Evolutionary conservation across 2,329 filamentous ascomycete species (phyloP), one percentile per base, ranked within the genome.

Genomic region (Pseudogymnoascus sp.): DNA sequence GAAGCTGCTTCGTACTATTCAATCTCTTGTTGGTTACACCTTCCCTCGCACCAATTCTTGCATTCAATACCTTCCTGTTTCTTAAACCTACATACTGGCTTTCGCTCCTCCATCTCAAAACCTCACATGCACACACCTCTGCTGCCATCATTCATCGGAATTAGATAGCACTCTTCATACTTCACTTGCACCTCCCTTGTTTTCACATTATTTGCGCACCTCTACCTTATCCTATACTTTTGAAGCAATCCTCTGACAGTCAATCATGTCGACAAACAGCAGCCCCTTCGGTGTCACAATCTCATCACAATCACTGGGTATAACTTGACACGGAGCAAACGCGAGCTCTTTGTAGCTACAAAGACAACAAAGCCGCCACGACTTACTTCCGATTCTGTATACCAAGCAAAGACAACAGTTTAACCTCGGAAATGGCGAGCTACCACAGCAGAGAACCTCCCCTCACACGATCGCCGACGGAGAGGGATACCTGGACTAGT

Each of bases 211-310:
- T 61, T 61, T 42, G 59, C 34, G 59, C 59, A 23, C 37, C 59
- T 39, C 59, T 26, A 39, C 37, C 37, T 61, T 39, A 39, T 39
- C 37, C 34, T 61, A 42, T 66, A 59, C 64, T 71, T 71, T 70
- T 69, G 69, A 72, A 72, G 69, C 63, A 68, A 64, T 69, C 69
- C 69, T 74, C 72, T 74, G 71, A 74, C 72, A 70, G 68, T 69
- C 71, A 74, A 73, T 72, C 70, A 74, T 74, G 72, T 69, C 70
- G 64, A 66, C 71, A 72, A 73, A 74, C 71, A 74, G 73, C 70
- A 71, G 67, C 68, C 69, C 68, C 66, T 65, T 67, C 66, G 64
- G 68, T 68, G 64, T 68, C 66, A 47, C 65, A 54, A 62, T 63
- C 59, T 65, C 63, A 47, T 62, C 63, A 69, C 70, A 70, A 71